phyloP scores from a whole-genome alignment of 352 stramenopile genomes.

The Pythium vanterpoolii region DNA sequence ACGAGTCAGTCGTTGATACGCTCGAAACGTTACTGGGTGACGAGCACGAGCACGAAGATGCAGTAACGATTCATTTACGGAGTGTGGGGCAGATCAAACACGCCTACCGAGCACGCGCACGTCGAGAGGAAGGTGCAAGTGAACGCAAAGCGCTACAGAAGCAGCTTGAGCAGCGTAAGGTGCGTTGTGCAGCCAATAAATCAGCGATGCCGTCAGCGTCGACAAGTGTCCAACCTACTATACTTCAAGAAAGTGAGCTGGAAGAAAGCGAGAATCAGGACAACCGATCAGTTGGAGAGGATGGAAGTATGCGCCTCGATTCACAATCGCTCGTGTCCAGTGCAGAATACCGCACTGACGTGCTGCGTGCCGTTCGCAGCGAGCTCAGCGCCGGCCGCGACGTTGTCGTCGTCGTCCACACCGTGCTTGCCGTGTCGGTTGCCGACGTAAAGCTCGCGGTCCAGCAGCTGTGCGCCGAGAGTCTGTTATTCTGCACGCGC shows the following conservation, averaged over 20 bases:
- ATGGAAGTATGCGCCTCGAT: conserved; percentile 4
- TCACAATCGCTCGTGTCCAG: conserved; percentile 4
- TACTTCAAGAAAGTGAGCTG: neutral
- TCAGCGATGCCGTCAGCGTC: neutral
- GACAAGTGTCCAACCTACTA: neutral
- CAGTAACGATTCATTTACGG: neutral
- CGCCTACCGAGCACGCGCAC: conserved; percentile 35
- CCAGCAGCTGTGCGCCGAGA: conserved; percentile 53
- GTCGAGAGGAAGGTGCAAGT: conserved; percentile 29
- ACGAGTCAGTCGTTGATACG: neutral
- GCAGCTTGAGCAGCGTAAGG: conserved; percentile 10
- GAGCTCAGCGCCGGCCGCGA: conserved; percentile 29
- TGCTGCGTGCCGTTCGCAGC: conserved; percentile 35
- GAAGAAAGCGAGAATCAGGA: neutral
- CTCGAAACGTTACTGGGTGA: neutral
- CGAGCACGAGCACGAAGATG: conserved; percentile 1
- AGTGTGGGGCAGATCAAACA: conserved; percentile 46
- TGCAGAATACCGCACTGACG: conserved; percentile 21
- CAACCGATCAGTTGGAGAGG: neutral
- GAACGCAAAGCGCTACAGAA: conserved; percentile 13
- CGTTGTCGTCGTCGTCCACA: conserved; percentile 26
- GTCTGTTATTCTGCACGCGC: conserved; percentile 37
- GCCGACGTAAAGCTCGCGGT: conserved; percentile 32
- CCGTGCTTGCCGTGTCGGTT: conserved; percentile 1
- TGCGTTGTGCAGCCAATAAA: neutral